Evolutionary conservation across 805 yeast genomes (phyloP), one percentile per base, ranked within the genome.

Genomic region (Grigorovia humatica): DNA sequence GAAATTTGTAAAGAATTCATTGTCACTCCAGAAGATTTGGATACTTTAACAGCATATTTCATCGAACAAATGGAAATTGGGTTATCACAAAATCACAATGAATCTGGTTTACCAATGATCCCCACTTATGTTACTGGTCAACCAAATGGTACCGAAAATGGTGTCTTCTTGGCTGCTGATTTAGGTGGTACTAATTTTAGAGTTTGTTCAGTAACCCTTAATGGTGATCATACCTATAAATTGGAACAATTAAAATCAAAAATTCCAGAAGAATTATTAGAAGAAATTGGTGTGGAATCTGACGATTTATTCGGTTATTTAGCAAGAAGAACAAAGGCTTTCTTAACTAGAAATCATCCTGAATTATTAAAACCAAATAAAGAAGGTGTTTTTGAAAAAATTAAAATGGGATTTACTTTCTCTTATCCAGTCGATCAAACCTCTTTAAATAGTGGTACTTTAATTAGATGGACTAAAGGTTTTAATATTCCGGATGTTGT

Each of bases 401-500:
- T 87, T 66, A 85, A 84, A 62, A 68, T 91, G 71, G 98, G 98
- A 1, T 89, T 93, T 73, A 91, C 98, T 1, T 91, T 91, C 65
- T 82, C 93, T 12, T 91, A 90, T 76, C 99, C 99, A 2, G 88
- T 89, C 32, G 78, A 83, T 55, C 99, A 91, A 71, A 80, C 85
- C 23, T 84, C 89, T 2, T 72, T 93, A 58, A 78, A 81, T 64
- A 73, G 81, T 8, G 98, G 99, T 55, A 79, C 79, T 9, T 76
- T 93, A 56, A 78, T 91, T 48, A 83, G 98, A 68, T 91, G 99
- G 99, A 89, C 98, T 18, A 91, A 91, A 70, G 98, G 98, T 40
- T 91, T 86, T 69, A 81, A 86, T 61, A 83, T 93, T 59, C 78
- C 78, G 30, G 98, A 91, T 59, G 82, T 87, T 43, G 85, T 91